Base-by-base conservation (phyloP, 2,329 filamentous ascomycete genomes). In the Colletotrichum lentis region DNA sequence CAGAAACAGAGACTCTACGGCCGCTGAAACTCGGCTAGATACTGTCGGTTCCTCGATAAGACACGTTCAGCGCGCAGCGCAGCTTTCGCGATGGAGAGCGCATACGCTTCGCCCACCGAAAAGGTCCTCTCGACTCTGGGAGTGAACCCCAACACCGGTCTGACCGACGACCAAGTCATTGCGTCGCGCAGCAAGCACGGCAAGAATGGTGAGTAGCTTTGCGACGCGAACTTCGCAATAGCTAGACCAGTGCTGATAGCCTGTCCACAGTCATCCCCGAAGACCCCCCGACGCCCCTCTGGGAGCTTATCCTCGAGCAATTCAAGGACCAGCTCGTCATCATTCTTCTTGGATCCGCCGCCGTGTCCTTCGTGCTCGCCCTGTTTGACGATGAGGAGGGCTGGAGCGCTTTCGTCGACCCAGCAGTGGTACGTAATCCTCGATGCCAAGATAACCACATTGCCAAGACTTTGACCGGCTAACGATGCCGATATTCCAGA, bases 271-370 rank as follows among this genome's bases (percentile, higher is more conserved):
- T 85, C 55, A 89, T 89, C 70, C 81, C 86, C 53, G 96, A 99
- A 82, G 96, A 99, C 72, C 96, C 96, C 62, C 94, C 96, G 3
- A 99, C 96, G 39, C 96, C 96, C 46, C 79, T 99, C 55, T 99
- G 95, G 96, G 88, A 98, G 81, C 90, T 99, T 71, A 93, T 99
- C 64, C 86, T 99, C 67, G 96, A 99, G 82, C 96, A 99, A 80
- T 99, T 99, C 86, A 97, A 99, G 81, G 96, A 99, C 78, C 96
- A 99, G 80, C 88, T 99, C 55, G 96, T 99, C 73, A 87, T 99
- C 62, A 99, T 99, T 74, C 86, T 99, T 24, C 87, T 99, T 57
- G 96, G 89, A 62, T 98, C 95, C 44, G 96, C 96, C 12, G 93
- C 91, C 22, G 90, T 99, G 43, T 98, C 96, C 2, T 98, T 99